Conservation (phyloP, 768 basidiomycete species). For the Termitomyces sp. region DNA sequence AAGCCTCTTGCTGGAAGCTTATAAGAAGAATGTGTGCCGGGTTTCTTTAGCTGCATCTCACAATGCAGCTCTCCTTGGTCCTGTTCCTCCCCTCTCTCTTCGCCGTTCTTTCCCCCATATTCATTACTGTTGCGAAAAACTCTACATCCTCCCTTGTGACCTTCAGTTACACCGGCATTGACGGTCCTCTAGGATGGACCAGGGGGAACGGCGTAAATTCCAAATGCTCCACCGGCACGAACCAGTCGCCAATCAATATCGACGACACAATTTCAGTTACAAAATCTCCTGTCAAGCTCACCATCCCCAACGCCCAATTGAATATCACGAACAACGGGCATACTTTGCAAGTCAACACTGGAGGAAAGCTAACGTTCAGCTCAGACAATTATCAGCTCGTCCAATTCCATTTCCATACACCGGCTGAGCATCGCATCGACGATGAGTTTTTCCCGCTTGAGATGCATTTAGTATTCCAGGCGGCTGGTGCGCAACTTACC, state of each 20-base stretch:
- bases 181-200: slow-evolving; percentile 9
- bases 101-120: neutral
- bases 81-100: neutral
- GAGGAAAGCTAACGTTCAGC: neutral
- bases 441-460: slow-evolving; percentile 8
- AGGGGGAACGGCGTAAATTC: neutral
- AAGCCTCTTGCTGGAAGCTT: too few relatives aligned
- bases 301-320: neutral
- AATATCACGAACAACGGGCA: neutral
- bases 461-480: slow-evolving; percentile 10
- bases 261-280: neutral
- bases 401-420: slow-evolving; percentile 13
- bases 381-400: neutral
- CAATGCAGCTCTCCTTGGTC: neutral
- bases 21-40: neutral
- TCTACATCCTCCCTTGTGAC: neutral
- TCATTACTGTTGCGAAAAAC: neutral
- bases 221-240: slow-evolving; percentile 1
- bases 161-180: slow-evolving; percentile 6
- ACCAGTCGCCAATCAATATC: slow-evolving; percentile 11
- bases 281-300: neutral
- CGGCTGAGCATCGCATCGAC: slow-evolving; percentile 7
- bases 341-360: neutral
- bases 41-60: neutral
- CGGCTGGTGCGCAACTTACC: neutral